phyloP scores from a whole-genome alignment of 1,284 basidiomycete genomes.

The Tilletia indica region DNA sequence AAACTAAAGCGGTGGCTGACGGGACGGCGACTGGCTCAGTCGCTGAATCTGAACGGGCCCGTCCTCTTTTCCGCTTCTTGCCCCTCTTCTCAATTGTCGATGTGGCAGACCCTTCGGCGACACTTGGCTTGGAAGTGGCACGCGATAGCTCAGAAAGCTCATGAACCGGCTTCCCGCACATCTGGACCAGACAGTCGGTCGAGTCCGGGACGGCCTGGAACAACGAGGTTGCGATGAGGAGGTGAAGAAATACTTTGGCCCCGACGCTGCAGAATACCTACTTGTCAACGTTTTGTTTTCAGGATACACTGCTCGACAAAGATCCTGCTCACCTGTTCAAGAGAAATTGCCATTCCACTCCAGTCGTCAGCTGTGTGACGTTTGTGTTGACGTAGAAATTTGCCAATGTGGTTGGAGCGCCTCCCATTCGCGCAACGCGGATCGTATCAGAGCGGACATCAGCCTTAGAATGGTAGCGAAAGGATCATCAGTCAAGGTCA shows the following conservation, averaged over 20 bases:
- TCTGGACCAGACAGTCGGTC: conserved; percentile 76
- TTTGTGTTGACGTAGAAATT: conserved; percentile 73
- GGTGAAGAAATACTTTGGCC: conserved; percentile 68
- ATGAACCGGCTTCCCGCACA: conserved; percentile 70
- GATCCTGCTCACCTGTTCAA: conserved; percentile 62
- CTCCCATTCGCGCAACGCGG: conserved; percentile 22
- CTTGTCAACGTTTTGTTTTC: neutral
- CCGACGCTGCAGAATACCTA: conserved; percentile 64
- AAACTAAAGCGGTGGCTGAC: too few relatives aligned
- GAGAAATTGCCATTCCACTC: conserved; percentile 68
- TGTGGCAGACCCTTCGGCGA: too few relatives aligned
- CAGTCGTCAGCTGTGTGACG: conserved; percentile 65
- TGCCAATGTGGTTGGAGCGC: conserved; percentile 57
- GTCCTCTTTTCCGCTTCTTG: neutral
- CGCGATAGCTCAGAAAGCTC: conserved; percentile 56
- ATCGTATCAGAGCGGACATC: conserved; percentile 4
- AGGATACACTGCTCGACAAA: neutral
- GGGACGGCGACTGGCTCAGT: neutral
- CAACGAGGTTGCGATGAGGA: conserved; percentile 70
- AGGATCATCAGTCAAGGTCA: conserved; percentile 34
- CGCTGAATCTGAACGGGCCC: neutral
- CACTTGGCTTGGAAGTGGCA: too few relatives aligned
- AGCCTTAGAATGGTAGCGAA: neutral
- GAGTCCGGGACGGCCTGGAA: conserved; percentile 66
- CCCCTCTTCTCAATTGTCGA: neutral